phyloP scores from a whole-genome alignment of 1,284 basidiomycete species.

The Pascua guehoae region DNA sequence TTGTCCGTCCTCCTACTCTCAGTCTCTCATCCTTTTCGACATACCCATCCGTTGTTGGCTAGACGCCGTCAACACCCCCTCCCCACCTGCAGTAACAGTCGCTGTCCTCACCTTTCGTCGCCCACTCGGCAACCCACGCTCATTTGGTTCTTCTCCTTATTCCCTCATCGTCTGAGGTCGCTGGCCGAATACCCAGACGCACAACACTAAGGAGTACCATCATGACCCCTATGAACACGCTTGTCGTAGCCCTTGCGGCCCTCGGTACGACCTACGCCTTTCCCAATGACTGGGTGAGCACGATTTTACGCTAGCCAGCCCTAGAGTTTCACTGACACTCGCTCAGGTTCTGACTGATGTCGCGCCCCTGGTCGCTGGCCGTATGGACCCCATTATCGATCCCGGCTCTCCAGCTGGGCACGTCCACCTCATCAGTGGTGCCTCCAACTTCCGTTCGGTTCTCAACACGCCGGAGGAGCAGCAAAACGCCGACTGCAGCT shows the following conservation, averaged over 20 bases:
- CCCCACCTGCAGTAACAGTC: no score
- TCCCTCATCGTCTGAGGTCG: no score
- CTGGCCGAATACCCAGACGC: no score
- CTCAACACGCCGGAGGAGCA: conserved; percentile 26
- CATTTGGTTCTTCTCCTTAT: no score
- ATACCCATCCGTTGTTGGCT: no score
- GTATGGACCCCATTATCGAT: conserved; percentile 47
- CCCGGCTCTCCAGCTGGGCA: conserved; percentile 42
- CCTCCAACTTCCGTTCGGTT: conserved; percentile 29
- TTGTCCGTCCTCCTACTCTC: no score
- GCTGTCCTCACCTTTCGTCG: no score
- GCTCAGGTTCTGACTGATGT: neutral
- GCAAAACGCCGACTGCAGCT: conserved; percentile 30
- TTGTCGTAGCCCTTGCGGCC: neutral
- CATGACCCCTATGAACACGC: neutral
- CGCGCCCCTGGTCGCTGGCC: conserved; percentile 2
- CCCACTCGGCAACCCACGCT: no score
- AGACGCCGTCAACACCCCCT: no score
- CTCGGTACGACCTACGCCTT: neutral
- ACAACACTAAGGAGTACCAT: neutral
- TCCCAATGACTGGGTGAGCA: neutral
- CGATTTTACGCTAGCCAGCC: neutral
- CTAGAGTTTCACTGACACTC: neutral
- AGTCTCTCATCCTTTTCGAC: no score
- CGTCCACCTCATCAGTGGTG: conserved; percentile 48